A percentile compares a stretch with the other conserved stretches of the same genome.
Conservation (phyloP, 768 basidiomycete genomes). For the Auricularia auricula-judae region DNA sequence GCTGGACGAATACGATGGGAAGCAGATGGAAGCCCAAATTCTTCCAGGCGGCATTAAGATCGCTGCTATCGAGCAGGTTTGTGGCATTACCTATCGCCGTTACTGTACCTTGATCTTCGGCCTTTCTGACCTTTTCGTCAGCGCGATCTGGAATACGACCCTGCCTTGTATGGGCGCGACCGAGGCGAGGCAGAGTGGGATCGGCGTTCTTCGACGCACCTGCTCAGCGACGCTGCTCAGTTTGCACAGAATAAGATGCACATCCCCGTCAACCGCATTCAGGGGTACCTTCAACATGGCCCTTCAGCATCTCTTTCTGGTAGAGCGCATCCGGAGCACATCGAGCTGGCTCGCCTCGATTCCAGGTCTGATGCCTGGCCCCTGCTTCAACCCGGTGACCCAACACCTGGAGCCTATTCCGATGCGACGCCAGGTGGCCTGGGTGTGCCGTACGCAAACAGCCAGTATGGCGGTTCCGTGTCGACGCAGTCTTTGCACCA, state of each 20-base stretch:
- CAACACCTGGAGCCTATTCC: not conserved
- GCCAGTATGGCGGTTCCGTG: not conserved
- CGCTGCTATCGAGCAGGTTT: constrained; percentile 67
- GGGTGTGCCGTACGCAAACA: not conserved
- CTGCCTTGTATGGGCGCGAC: constrained; percentile 65
- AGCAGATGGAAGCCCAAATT: constrained; percentile 62
- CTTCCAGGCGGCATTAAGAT: constrained; percentile 73
- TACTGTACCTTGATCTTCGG: not conserved
- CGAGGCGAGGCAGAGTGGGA: constrained; percentile 88
- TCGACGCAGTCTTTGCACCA: not conserved
- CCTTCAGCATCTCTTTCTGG: not conserved
- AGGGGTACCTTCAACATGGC: not conserved
- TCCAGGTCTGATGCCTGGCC: not conserved
- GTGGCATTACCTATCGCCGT: constrained; percentile 6
- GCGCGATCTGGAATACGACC: constrained; percentile 74
- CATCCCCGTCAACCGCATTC: not conserved
- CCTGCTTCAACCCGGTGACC: not conserved
- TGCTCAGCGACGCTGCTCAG: constrained; percentile 22
- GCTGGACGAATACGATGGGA: constrained; percentile 68
- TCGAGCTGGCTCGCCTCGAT: not conserved
- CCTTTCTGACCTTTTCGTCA: constrained; percentile 14
- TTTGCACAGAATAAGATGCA: not conserved
- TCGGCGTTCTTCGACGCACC: constrained; percentile 47
- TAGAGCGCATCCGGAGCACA: not conserved
- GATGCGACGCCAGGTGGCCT: not conserved